Percentiles rank a stretch among this genome's conserved stretches.
Evolutionary conservation across 495 filamentous ascomycete species (phyloP).

Genomic region (Neurospora sp.): DNA sequence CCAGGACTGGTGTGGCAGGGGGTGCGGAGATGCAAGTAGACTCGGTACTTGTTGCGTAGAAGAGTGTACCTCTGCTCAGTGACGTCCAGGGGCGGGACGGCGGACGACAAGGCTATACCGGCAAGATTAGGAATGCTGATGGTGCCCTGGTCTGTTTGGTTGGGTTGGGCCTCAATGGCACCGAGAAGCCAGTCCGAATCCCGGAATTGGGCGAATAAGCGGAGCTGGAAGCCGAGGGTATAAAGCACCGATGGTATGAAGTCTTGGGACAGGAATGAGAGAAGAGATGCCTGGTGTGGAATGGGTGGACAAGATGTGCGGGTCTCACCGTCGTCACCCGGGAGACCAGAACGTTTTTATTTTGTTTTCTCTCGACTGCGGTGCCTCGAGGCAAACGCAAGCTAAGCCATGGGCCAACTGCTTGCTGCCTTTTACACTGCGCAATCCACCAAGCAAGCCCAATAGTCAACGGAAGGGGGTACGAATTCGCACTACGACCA

Average conservation of each 20-base stretch:
- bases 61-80: not conserved
- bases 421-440: not conserved
- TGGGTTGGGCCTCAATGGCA: constrained; percentile 25
- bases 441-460: not conserved
- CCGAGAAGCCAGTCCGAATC: not conserved
- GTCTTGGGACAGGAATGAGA: not conserved
- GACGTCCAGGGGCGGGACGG: constrained; percentile 5
- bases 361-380: not conserved
- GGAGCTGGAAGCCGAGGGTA: not conserved
- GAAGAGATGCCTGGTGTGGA: not conserved
- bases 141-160: constrained; percentile 4
- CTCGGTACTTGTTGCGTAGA: not conserved
- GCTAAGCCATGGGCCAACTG: not conserved
- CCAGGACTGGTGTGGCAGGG: not conserved
- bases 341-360: not conserved
- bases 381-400: not conserved
- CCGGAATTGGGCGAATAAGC: not conserved
- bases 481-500: not conserved
- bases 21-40: not conserved
- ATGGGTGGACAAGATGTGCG: not conserved
- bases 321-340: not conserved
- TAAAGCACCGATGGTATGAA: not conserved
- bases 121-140: constrained; percentile 6
- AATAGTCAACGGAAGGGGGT: not conserved
- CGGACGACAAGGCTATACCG: constrained; percentile 13